A percentile compares a stretch with the other conserved stretches of the same genome.
Evolutionary conservation across 208 protist species (phyloP).

Genomic region (Acanthamoeba castellanii): DNA sequence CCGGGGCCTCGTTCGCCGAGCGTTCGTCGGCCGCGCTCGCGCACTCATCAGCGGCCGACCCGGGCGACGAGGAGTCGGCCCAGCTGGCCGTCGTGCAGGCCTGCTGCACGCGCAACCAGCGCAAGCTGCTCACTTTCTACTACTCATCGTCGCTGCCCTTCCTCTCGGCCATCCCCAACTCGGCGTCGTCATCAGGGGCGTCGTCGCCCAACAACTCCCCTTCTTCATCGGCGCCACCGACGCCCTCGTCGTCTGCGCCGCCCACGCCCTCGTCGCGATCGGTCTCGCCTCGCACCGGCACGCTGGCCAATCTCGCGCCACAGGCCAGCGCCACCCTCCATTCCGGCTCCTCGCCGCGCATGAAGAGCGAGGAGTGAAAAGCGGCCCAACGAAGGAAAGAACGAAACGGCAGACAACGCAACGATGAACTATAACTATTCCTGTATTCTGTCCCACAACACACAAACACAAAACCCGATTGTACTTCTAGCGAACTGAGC

Average conservation of each 20-base stretch:
- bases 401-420: neutral
- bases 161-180: neutral
- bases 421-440: neutral
- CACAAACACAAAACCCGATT: too few species aligned
- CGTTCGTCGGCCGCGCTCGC: neutral
- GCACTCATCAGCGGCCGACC: neutral
- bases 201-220: neutral
- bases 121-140: conserved; percentile 38
- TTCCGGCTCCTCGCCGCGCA: neutral
- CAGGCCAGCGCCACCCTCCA: neutral
- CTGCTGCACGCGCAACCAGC: conserved; percentile 47
- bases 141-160: conserved; percentile 33
- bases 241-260: conserved; percentile 3
- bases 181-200: neutral
- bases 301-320: neutral
- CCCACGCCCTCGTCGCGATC: conserved; percentile 39
- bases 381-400: neutral
- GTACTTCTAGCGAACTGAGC: too few species aligned
- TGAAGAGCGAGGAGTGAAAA: neutral
- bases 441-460: too few species aligned
- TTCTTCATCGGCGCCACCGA: neutral
- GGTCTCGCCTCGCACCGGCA: neutral
- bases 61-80: conserved; percentile 28
- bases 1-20: neutral
- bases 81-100: conserved; percentile 21